Base-by-base conservation (phyloP, 2,329 filamentous ascomycete genomes). In the Gremmenia infestans region DNA sequence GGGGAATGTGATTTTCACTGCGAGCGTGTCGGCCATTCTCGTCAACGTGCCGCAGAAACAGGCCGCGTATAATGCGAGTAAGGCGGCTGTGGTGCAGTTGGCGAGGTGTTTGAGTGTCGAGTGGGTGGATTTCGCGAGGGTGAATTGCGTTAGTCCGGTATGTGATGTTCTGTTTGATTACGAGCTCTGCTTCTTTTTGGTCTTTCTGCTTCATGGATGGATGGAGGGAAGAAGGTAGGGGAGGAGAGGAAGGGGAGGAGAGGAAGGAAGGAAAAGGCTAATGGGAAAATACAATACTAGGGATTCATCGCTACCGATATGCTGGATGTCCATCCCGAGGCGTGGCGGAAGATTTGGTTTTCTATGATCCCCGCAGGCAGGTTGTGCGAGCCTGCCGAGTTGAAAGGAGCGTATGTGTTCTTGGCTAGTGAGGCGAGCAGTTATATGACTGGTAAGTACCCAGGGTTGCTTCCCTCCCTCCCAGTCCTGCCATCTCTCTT, bases 381-480 rank as follows among this genome's bases (percentile, higher is more conserved):
- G 48, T 37, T 62, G 15, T 59, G 53, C 23, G 51, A 60, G n/a
- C 53, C 58, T 2, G 53, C 66, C 6, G 73, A 75, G 53, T 60
- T 74, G 12, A 75, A 73, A 57, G 71, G 68, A 2, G 69, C 71
- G 0, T 70, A 72, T 32, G 71, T 75, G 15, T 85, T 85, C 64
- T 70, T 85, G 59, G 81, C 82, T 2, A 81, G 76, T 65, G 80
- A 81, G 1, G 85, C 85, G 67, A 81, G 78, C 55, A 80, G 76
- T 54, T 85, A 85, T 67, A 75, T 85, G 50, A 84, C 80, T 17
- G 57, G 57, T 57, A 39, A 50, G 50, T 48, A 2, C 19, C 1
- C 19, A 19, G 19, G 19, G 19, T 19, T 19, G 19, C 19, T 19
- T 19, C 19, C 19, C 19, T 19, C 19, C 19, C 19, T 19, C 19